Evolutionary conservation across 2,329 filamentous ascomycete species (phyloP).

Genomic region (Metarhizium brunneum): DNA sequence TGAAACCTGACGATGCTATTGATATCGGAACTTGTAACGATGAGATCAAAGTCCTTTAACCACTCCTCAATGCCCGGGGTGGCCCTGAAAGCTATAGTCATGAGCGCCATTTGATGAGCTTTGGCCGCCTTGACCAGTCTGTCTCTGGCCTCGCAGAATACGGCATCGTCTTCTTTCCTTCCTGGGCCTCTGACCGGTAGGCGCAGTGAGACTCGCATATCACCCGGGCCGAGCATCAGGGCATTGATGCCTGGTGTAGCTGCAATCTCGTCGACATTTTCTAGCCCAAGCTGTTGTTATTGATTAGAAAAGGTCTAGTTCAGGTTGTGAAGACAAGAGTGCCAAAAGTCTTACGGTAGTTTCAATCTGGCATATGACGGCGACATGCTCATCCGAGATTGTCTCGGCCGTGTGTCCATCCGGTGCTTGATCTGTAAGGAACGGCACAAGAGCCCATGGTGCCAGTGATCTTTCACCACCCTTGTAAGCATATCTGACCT

Average conservation of each 20-base stretch:
- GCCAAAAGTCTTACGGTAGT: constrained; percentile 1
- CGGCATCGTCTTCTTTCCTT: too few relatives aligned
- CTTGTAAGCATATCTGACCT: constrained; percentile 4
- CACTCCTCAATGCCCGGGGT: too few relatives aligned
- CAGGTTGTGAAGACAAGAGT: background rate
- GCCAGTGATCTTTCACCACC: constrained; percentile 3
- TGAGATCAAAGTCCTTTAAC: too few relatives aligned
- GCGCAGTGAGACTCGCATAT: constrained; percentile 4
- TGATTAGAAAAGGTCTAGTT: too few relatives aligned
- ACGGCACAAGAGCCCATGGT: background rate
- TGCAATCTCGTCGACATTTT: constrained; percentile 4
- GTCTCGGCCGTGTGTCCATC: constrained; percentile 5
- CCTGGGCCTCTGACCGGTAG: background rate
- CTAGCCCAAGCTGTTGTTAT: background rate
- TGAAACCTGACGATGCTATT: too few relatives aligned
- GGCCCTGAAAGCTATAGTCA: too few relatives aligned
- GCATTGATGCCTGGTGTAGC: constrained; percentile 2
- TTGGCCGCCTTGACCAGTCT: too few relatives aligned
- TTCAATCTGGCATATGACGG: constrained; percentile 8
- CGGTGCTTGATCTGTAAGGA: background rate
- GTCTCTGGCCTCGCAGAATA: too few relatives aligned
- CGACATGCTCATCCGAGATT: constrained; percentile 6
- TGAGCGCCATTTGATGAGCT: too few relatives aligned
- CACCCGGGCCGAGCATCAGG: constrained; percentile 5
- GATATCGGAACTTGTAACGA: too few relatives aligned